Conservation (phyloP, 2,329 filamentous ascomycete species). For the Lanzia echinophila region DNA sequence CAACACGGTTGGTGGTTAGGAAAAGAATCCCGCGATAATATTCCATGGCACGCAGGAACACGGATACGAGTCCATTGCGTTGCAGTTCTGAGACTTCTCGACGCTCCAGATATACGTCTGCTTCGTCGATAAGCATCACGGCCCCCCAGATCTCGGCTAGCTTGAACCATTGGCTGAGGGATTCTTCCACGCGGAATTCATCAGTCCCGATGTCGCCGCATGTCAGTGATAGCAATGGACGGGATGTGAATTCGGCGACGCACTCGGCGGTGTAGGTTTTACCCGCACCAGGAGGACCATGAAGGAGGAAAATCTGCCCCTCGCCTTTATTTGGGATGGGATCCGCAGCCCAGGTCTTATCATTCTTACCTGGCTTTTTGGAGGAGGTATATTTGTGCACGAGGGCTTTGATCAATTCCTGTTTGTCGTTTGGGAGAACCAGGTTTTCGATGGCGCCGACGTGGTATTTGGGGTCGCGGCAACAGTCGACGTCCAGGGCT, state of each 20-base stretch:
- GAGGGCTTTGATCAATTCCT: constrained; percentile 19
- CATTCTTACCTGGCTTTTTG: constrained; percentile 2
- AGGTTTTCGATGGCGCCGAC: constrained; percentile 17
- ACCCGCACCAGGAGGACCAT: constrained; percentile 19
- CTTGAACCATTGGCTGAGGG: constrained; percentile 41
- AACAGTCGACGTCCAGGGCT: constrained; percentile 18
- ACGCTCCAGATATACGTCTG: constrained; percentile 42
- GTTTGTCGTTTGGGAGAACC: constrained; percentile 17
- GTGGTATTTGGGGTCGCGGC: constrained; percentile 17
- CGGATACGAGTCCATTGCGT: constrained; percentile 33
- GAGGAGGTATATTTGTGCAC: constrained; percentile 18
- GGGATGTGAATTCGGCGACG: constrained; percentile 22
- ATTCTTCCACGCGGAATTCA: constrained; percentile 39
- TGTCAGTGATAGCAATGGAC: constrained; percentile 29
- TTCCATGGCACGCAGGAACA: constrained; percentile 35
- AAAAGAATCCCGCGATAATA: constrained; percentile 39
- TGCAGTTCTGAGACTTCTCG: constrained; percentile 27
- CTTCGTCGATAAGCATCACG: constrained; percentile 46
- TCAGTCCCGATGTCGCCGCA: constrained; percentile 45
- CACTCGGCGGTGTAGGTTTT: constrained; percentile 23
- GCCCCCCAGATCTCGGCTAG: constrained; percentile 45
- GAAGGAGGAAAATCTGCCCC: constrained; percentile 21
- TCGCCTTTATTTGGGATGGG: constrained; percentile 20
- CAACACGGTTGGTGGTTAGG: constrained; percentile 38
- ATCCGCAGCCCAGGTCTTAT: constrained; percentile 15